phyloP scores from a whole-genome alignment of 106 monocot species.

The Iris macrosiphon region DNA sequence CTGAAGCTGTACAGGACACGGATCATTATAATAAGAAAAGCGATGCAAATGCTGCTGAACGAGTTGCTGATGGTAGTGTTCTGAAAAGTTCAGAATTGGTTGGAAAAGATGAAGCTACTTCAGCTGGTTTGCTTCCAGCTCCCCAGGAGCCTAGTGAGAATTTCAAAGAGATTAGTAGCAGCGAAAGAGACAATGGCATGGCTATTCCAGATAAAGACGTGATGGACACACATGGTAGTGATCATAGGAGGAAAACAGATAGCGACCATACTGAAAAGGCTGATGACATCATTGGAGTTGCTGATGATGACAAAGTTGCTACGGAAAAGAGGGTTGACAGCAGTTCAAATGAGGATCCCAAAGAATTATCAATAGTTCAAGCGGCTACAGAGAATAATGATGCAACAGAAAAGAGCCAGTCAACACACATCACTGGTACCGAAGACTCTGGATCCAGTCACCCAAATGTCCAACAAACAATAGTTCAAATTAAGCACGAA shows the following conservation, averaged over 20 bases:
- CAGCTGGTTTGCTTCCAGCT: too few species aligned
- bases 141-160: constrained; percentile 11
- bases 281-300: constrained; percentile 8
- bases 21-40: too few species aligned
- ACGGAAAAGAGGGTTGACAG: background rate
- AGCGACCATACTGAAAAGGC: background rate
- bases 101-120: constrained; percentile 19
- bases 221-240: constrained; percentile 9
- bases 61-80: constrained; percentile 8
- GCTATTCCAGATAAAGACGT: constrained; percentile 9
- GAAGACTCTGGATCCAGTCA: constrained; percentile 10
- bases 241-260: constrained; percentile 17
- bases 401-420: constrained; percentile 14
- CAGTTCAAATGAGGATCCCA: constrained; percentile 9
- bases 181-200: constrained; percentile 14
- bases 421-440: constrained; percentile 4
- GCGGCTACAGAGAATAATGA: background rate
- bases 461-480: constrained; percentile 12
- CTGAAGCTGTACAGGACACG: constrained; percentile 19
- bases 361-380: constrained; percentile 10
- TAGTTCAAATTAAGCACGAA: constrained; percentile 38
- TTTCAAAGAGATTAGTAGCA: constrained; percentile 1
- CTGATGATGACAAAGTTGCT: constrained; percentile 3
- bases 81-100: constrained; percentile 10
- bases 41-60: too few species aligned